Evolutionary conservation across 169 alveolate genomes (phyloP), one percentile per base, ranked within the genome.

Genomic region (Eimeria nieschulzi): DNA sequence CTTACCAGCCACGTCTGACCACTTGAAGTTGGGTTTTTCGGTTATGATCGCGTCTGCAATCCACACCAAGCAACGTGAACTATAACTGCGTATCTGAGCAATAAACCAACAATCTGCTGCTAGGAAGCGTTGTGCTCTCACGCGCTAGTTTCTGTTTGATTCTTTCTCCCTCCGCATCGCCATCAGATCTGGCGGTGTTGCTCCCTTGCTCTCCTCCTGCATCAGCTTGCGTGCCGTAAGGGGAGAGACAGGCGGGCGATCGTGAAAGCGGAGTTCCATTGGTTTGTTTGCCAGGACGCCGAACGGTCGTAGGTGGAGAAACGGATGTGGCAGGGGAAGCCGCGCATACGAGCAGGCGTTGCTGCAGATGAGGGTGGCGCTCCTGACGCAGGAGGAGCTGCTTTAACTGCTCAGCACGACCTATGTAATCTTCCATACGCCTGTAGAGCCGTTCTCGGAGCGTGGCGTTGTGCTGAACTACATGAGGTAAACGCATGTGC

Each of bases 1-100:
- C 85, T 56, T 55, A 92, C 95, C 99, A 13, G 98, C 98, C 12
- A 97, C 97, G 92, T 97, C 98, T 51, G 93, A 94, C 99, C 99
- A 97, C 39, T 93, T 94, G 25, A 97, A 98, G 79, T 97, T 96
- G 7, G 98, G 99, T 71, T 95, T 97, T 88, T 96, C 98, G 17
- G 97, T 94, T 19, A 92, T 82, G 23, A 92, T 92, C 23, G 95
- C 95, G 61, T 84, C 95, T 92, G 93, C 72, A 26, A 15, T 9
- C 13, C n/a, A 8, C 13, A 13, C 46, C 46, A 33, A 33, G 46
- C 0, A 33, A 33, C 46, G 46, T 33, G 46, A 33, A 1, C 46
- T 33, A 33, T 33, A 33, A 33, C 46, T 33, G 46, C 46, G 46
- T 33, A 33, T 33, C 46, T 33, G 46, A 33, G 46, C 46, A 3